These are phyloP conservation scores for Cornus kousa DNA, from an alignment of 148 eudicot genomes.

Conservation along the genomic window DNA sequence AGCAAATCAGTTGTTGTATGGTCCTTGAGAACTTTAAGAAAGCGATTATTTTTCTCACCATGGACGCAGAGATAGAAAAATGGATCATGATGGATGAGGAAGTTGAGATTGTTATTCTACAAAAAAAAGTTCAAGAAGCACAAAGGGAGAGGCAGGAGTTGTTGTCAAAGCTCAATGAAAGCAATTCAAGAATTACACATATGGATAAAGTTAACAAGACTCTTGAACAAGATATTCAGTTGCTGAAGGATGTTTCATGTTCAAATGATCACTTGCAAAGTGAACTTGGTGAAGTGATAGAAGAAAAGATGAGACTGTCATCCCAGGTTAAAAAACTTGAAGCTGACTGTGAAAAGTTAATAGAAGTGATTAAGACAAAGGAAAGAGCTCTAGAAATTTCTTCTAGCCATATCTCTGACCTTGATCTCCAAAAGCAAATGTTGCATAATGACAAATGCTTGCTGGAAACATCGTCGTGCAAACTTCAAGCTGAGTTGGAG, in stretches of 20 bases:
- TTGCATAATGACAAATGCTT: constrained; percentile 20
- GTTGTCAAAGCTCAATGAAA: constrained; percentile 18
- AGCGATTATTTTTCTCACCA: constrained; percentile 38
- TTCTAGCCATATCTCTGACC: constrained; percentile 25
- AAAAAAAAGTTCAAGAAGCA: constrained; percentile 28
- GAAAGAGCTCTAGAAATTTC: constrained; percentile 34
- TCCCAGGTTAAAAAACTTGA: constrained; percentile 34
- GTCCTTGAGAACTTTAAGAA: constrained; percentile 41
- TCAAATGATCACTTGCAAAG: constrained; percentile 20
- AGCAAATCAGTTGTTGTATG: constrained; percentile 17
- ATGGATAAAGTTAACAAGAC: constrained; percentile 16
- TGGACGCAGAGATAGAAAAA: constrained; percentile 40
- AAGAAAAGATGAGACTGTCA: constrained; percentile 34
- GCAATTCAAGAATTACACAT: constrained; percentile 11
- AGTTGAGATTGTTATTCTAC: constrained; percentile 35
- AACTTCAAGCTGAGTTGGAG: constrained; percentile 32
- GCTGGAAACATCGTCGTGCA: constrained; percentile 22
- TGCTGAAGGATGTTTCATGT: constrained; percentile 18
- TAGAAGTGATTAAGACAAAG: constrained; percentile 28
- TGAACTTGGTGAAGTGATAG: constrained; percentile 29
- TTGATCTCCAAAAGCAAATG: constrained; percentile 30
- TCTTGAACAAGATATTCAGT: constrained; percentile 26
- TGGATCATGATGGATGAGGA: constrained; percentile 48
- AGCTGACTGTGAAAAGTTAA: constrained; percentile 19
- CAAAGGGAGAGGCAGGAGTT: constrained; percentile 20